Evolutionary conservation across 164 flowering plant species (phyloP), one percentile per base, ranked within the genome.

Genomic region (Vitis rupestris): DNA sequence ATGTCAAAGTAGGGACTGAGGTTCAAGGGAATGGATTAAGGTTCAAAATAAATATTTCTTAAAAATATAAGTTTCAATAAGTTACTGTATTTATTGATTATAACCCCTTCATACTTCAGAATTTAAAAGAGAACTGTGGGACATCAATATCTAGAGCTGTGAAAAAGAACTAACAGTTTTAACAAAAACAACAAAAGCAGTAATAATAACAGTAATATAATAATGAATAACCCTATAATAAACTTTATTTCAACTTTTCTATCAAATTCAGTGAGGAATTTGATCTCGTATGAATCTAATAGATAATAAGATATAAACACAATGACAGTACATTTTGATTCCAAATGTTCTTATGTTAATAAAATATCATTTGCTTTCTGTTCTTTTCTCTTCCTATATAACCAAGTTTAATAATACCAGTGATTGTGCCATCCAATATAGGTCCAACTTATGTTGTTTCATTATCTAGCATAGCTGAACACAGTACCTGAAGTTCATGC

Each of bases 401-500:
- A 61, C 10, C 2, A 11, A 61, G 47, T 16, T 17, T 14, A 14
- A 61, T 9, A 30, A 11, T 31, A 37, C 37, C 64, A 60, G 15
- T 15, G 44, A 31, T 2, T 31, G 44, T 31, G 30, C 30, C 16
- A 55, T 54, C 59, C 50, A 55, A 55, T 9, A 13, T 10, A 30
- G 19, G 23, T 4, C 9, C n/a, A 31, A 54, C 10, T 2, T 15
- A 44, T 12, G 9, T 10, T 31, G 10, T 17, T 23, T 16, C 15
- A 61, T 8, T 56, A 13, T 15, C 9, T 27, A 23, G 14, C 47
- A 59, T 52, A 60, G 54, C 51, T 44, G 3, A 29, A 10, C 15
- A 65, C 13, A 10, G 16, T 81, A 95, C 99, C 99, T 93, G 98
- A 70, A 95, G 91, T 81, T 91, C 98, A 78, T 95, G 97, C 79